Conservation (phyloP, 1,284 basidiomycete genomes). For the Ceratobasidium sp. region DNA sequence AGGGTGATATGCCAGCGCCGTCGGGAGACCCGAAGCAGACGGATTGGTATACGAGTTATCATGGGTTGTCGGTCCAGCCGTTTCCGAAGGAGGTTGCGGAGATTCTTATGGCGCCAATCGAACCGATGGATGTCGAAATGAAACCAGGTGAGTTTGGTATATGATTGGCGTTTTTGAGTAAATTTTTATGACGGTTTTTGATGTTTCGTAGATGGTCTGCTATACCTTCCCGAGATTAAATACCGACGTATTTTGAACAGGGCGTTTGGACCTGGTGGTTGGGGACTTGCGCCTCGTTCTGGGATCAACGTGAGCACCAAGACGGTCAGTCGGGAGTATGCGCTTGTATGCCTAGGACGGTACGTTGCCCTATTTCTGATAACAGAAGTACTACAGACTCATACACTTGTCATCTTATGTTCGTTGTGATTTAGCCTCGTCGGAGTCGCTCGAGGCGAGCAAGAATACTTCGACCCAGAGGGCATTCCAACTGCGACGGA, state of each 20-base stretch:
- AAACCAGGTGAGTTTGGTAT: constrained; percentile 79
- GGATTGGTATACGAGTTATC: constrained; percentile 92
- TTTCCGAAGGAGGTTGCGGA: constrained; percentile 83
- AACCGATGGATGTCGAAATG: constrained; percentile 86
- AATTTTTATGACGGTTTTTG: background rate
- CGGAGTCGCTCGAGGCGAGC: constrained; percentile 92
- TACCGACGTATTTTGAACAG: constrained; percentile 94
- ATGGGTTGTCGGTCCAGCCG: constrained; percentile 81
- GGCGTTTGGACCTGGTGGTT: constrained; percentile 96
- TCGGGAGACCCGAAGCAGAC: constrained; percentile 53
- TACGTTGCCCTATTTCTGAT: constrained; percentile 53
- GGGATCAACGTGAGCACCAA: constrained; percentile 91
- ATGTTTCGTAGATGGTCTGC: constrained; percentile 77
- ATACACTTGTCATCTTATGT: background rate
- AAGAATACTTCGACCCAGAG: constrained; percentile 93
- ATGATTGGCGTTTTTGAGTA: constrained; percentile 7
- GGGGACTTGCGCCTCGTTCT: constrained; percentile 94
- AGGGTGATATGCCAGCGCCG: constrained; percentile 7
- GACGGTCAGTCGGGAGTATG: constrained; percentile 94
- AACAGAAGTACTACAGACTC: background rate
- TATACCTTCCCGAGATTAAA: constrained; percentile 98
- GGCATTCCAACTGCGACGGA: constrained; percentile 95
- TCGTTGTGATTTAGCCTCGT: constrained; percentile 70
- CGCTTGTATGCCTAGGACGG: constrained; percentile 92
- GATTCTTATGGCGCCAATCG: constrained; percentile 78